Evolutionary conservation across 78 protist genomes (phyloP), one percentile per base, ranked within the genome.

Genomic region (Dictyostelium brefeldianum): DNA sequence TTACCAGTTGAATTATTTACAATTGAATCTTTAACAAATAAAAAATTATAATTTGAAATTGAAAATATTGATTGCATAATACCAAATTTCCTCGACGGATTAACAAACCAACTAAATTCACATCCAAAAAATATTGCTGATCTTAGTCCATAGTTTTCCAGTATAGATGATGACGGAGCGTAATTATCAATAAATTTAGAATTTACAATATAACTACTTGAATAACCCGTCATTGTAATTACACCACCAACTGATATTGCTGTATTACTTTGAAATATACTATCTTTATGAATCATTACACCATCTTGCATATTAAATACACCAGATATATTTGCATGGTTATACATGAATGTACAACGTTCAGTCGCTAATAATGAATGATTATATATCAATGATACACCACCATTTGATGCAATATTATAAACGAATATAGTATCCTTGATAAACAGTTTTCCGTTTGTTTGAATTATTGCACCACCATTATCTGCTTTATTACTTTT

Each of bases 331-430:
- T 73, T 47, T 10, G 79, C 51, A 73, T 11, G 15, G 20, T 73
- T 73, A 3, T 11, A 9, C 41, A 8, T 3, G 18, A 5, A 73
- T 8, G 17, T 43, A 31, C 56, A 46, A n/a, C 56, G 20, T 8
- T n/a, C 6, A 47, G 53, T 15, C 2, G 25, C 14, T 8, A 20
- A n/a, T 22, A 17, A n/a, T 46, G 79, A 73, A 29, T 22, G 12
- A 73, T 73, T 73, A n/a, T 43, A 73, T n/a, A 73, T 46, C n/a
- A 46, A 22, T 20, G 15, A 29, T 17, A 47, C 79, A 1, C 79
- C 79, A 15, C 79, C 79, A 22, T 36, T 73, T 6, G 56, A 73
- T 46, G 79, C 79, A n/a, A n/a, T 22, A 22, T 73, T 73, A 17
- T 73, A 73, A 5, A 15, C 31, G 8, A 46, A 73, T 12, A 31